Conservation (phyloP, 805 yeast genomes). For the Cyberlindnera saturnus region DNA sequence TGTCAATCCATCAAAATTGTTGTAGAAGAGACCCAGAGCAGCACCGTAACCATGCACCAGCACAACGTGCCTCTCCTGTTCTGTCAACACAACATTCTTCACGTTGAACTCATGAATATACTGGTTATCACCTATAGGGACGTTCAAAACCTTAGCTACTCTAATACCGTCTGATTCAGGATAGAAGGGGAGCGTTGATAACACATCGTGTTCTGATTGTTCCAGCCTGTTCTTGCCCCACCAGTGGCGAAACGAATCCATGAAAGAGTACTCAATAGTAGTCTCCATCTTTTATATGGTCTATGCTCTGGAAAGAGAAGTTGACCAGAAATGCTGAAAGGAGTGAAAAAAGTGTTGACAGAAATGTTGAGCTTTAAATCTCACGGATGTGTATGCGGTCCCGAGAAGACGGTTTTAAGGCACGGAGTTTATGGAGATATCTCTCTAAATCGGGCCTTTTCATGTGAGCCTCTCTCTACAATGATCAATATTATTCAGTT, state of each 20-base stretch:
- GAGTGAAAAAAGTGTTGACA: too few species aligned
- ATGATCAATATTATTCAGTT: too few species aligned
- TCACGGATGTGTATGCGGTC: too few species aligned
- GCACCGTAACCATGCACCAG: constrained; percentile 86
- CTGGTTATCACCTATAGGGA: constrained; percentile 44
- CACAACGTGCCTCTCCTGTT: constrained; percentile 42
- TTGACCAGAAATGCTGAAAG: too few species aligned
- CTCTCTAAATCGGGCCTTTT: too few species aligned
- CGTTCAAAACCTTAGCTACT: constrained; percentile 41
- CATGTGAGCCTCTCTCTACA: too few species aligned
- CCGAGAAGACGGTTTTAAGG: too few species aligned
- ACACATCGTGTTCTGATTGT: constrained; percentile 41
- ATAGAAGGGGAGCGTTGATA: constrained; percentile 53
- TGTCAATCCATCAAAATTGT: constrained; percentile 50
- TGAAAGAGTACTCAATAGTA: constrained; percentile 11
- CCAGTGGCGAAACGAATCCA: constrained; percentile 40
- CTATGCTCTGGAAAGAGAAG: too few species aligned
- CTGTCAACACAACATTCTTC: constrained; percentile 34
- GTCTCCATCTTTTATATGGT: neutral
- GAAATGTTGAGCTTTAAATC: too few species aligned
- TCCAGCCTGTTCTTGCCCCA: constrained; percentile 27
- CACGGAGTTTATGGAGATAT: too few species aligned
- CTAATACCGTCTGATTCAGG: constrained; percentile 48
- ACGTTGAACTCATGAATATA: constrained; percentile 70
- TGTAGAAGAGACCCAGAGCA: constrained; percentile 67